A percentile compares a stretch with the other conserved stretches of the same genome.
These are phyloP conservation scores for Ceratocystis diversiconidia DNA, from an alignment of 2,329 filamentous ascomycete genomes.

Conservation along the genomic window DNA sequence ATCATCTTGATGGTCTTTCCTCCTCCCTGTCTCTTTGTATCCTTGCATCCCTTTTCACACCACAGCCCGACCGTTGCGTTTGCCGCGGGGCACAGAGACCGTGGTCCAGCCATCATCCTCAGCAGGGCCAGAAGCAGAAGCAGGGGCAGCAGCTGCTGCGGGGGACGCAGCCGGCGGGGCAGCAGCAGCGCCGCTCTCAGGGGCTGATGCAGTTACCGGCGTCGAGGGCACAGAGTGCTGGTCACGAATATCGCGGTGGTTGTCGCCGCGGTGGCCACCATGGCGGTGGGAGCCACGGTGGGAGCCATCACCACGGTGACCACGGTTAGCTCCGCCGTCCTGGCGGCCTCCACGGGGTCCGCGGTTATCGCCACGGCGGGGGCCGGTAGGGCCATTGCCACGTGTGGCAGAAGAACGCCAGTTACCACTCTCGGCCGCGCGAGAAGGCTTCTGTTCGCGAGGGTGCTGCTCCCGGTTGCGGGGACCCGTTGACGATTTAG, in stretches of 20 bases:
- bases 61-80: slow-evolving; percentile 10
- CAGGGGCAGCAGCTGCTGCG: slow-evolving; percentile 23
- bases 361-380: slow-evolving; percentile 33
- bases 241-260: slow-evolving; percentile 23
- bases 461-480: slow-evolving; percentile 29
- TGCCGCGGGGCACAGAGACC: slow-evolving; percentile 27
- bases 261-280: slow-evolving; percentile 6
- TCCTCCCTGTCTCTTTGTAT: background rate
- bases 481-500: background rate
- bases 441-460: slow-evolving; percentile 35
- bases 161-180: slow-evolving; percentile 21
- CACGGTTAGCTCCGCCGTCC: slow-evolving; percentile 5
- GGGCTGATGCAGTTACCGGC: slow-evolving; percentile 17
- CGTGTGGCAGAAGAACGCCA: slow-evolving; percentile 39
- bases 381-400: slow-evolving; percentile 32
- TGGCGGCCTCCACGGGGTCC: slow-evolving; percentile 25
- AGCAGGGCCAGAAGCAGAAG: slow-evolving; percentile 25
- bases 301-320: background rate
- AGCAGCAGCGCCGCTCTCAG: slow-evolving; percentile 20
- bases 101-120: slow-evolving; percentile 54
- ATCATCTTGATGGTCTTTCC: background rate
- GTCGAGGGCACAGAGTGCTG: slow-evolving; percentile 21
- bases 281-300: slow-evolving; percentile 7
- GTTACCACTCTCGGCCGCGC: slow-evolving; percentile 43
- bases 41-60: slow-evolving; percentile 2